Evolutionary conservation across 805 yeast species (phyloP), one percentile per base, ranked within the genome.

Genomic region (Candida argentea): DNA sequence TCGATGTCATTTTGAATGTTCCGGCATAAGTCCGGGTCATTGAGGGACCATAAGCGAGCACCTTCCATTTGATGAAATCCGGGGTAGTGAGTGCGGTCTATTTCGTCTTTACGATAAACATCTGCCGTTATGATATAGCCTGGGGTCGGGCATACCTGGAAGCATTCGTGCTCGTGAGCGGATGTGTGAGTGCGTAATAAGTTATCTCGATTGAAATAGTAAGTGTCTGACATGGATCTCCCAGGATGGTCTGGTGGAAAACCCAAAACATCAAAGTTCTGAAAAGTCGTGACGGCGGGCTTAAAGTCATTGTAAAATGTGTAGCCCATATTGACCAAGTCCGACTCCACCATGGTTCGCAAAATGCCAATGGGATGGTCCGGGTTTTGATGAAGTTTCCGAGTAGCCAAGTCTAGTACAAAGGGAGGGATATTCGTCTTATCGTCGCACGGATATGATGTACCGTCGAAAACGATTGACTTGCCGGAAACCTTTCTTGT

Each of bases 11-110:
- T 36, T 29, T 43, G 31, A 24, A 61, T 42, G 8, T 39, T 37
- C 20, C 49, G 40, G 30, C 65, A 56, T 9, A 83, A 59, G 36
- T 67, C 57, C 0, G 52, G 58, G 3, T 62, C 67, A 8, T 53
- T 49, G 30, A 78, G 60, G 5, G 70, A 58, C 97, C 97, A 91
- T 2, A 78, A 52, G 34, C 91, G 62, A 3, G 95, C 96, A 26
- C 97, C 98, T 55, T 91, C 98, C 85, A 91, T 74, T 54, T 91
- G 98, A 46, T 91, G 96, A 57, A 91, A 91, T 1, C 82, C 96
- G 1, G 98, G 97, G 49, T 91, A 91, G 52, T 91, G 98, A 0
- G 97, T 86, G 39, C 83, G 67, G 53, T 91, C 98, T 32, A 91
- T 84, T 44, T 89, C 95, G 55, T 91, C 98, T 44, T 94, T 70